A percentile compares a stretch with the other conserved stretches of the same genome.
Conservation (phyloP, 306 rosid species). For the Crataegus laevigata region DNA sequence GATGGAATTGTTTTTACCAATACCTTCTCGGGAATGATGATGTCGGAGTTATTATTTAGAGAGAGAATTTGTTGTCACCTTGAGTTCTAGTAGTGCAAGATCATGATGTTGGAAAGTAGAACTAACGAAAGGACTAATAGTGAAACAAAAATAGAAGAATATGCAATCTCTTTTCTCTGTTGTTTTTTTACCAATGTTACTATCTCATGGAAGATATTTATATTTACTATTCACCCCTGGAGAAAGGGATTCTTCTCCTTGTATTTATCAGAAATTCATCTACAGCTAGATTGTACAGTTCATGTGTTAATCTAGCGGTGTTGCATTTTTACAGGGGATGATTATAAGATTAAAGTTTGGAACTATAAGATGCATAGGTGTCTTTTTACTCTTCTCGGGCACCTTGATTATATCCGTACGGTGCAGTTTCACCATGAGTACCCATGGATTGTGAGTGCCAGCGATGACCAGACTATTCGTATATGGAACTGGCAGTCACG, state of each 20-base stretch:
- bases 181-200: background rate
- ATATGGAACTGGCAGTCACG: conserved; percentile 99
- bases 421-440: conserved; percentile 94
- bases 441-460: conserved; percentile 98
- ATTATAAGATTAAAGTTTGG: conserved; percentile 98
- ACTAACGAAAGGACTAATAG: background rate
- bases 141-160: background rate
- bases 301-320: background rate
- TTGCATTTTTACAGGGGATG: conserved; percentile 68
- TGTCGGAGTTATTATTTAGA: background rate
- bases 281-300: background rate
- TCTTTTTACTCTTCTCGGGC: conserved; percentile 90
- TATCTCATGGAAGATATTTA: background rate
- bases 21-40: background rate
- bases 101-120: background rate
- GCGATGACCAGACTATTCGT: conserved; percentile 98
- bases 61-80: background rate
- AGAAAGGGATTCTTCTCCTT: no score
- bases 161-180: background rate
- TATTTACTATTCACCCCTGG: background rate
- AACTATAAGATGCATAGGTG: conserved; percentile 96
- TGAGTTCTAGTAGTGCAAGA: background rate
- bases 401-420: conserved; percentile 92
- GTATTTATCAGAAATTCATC: no score
- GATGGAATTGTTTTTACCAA: background rate